Conservation (phyloP, 805 yeast species). For the Candida cerambycidarum region DNA sequence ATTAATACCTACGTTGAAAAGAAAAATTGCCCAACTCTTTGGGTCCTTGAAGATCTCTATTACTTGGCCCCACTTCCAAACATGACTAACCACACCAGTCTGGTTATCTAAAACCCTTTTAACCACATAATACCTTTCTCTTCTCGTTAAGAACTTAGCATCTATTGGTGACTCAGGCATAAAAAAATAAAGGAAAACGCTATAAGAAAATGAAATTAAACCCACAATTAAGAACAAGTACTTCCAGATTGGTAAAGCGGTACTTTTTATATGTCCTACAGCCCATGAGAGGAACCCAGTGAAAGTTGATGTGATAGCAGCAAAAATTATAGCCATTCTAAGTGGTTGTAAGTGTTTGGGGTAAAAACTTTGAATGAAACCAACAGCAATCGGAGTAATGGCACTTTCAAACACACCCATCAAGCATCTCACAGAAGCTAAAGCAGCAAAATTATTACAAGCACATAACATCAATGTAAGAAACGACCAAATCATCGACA, state of each 20-base stretch:
- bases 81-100: conserved; percentile 18
- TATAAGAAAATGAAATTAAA: conserved; percentile 19
- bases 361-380: conserved; percentile 18
- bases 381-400: no score
- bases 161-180: conserved; percentile 22
- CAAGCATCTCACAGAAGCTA: no score
- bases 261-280: conserved; percentile 18
- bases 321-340: conserved; percentile 19
- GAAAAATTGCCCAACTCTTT: conserved; percentile 19
- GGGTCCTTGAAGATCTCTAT: conserved; percentile 20
- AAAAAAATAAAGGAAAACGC: conserved; percentile 20
- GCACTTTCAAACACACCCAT: no score
- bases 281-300: conserved; percentile 25
- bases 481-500: conserved; percentile 20
- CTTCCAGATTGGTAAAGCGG: conserved; percentile 21
- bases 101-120: conserved; percentile 17
- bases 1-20: conserved; percentile 26
- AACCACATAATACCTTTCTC: conserved; percentile 16
- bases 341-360: conserved; percentile 18
- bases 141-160: conserved; percentile 18
- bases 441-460: no score
- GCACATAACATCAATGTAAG: conserved; percentile 16
- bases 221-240: conserved; percentile 25
- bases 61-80: conserved; percentile 21
- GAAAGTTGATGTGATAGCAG: conserved; percentile 21